These are phyloP conservation scores for Talaromyces adpressus DNA, from an alignment of 495 filamentous ascomycete species.

Conservation along the genomic window DNA sequence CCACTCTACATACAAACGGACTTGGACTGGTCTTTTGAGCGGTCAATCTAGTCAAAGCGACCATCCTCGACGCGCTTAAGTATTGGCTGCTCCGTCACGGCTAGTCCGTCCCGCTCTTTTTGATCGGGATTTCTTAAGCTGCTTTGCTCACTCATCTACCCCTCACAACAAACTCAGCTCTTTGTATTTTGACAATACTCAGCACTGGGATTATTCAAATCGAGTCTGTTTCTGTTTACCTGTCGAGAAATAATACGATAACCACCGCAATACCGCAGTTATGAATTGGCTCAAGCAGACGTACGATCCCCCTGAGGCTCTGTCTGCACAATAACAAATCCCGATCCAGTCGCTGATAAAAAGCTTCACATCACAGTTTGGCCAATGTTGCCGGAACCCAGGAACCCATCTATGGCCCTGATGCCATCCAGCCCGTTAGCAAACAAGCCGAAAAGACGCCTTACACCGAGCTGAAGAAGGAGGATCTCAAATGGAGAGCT, in stretches of 20 bases:
- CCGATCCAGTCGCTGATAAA: conserved; percentile 17
- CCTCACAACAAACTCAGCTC: neutral
- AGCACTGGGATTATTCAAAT: neutral
- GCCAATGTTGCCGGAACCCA: conserved; percentile 89
- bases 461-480: conserved; percentile 70
- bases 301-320: conserved; percentile 35
- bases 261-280: conserved; percentile 10
- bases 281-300: conserved; percentile 72
- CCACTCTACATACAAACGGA: no score
- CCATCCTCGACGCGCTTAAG: neutral
- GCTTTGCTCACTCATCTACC: neutral
- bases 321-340: neutral
- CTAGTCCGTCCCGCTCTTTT: conserved; percentile 2
- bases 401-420: conserved; percentile 92
- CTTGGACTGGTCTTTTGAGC: neutral
- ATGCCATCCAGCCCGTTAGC: conserved; percentile 77
- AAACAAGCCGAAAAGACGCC: conserved; percentile 70
- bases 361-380: conserved; percentile 46
- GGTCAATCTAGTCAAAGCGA: neutral
- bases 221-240: neutral
- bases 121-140: neutral
- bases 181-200: neutral
- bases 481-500: conserved; percentile 74
- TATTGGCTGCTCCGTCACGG: conserved; percentile 2
- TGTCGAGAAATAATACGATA: neutral